Evolutionary conservation across 306 rosid species (phyloP), one percentile per base, ranked within the genome.

Genomic region (Lathyrus aphaca): DNA sequence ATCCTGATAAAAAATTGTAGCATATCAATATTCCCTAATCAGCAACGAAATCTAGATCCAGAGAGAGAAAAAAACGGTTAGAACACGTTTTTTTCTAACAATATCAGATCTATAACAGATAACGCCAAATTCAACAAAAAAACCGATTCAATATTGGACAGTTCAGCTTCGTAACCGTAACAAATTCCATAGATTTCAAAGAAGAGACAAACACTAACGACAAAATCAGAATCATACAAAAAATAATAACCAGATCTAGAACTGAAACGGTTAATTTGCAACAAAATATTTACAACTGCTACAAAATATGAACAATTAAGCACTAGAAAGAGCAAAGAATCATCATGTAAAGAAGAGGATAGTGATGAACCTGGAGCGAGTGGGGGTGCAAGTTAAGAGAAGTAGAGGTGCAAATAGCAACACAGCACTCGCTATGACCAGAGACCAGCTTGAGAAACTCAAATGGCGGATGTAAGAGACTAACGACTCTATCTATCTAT

Each of bases 341-440:
- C 7, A 50, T 25, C 8, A 50, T 16, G 14, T 1, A 64, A 14
- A 8, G 17, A 75, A 18, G 19, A 60, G 21, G 58, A 76, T 18
- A 23, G 53, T 46, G 40, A 64, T 32, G 68, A 74, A 78, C 81
- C 81, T 79, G 73, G 49, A 71, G 73, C 69, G 81, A 82, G 78
- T 78, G 69, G 2, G 6, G 16, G 15, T 16, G 48, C 1, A 17
- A 10, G 11, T 56, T 40, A 43, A 51, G 9, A 8, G 30, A 15
- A 49, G 3, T 43, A 9, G 10, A 21, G 16, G 46, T 48, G 14
- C 19, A 18, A 72, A 27, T 2, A 16, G 5, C 72, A 29, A 40
- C 57, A 68, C 68, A 23, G 35, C 67, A 74, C 35, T 15, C 9
- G 37, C 11, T 55, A 51, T 13, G 35, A 64, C 15, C 50, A 25